phyloP scores from a whole-genome alignment of 495 filamentous ascomycete species.

The Articulospora tetracladia region DNA sequence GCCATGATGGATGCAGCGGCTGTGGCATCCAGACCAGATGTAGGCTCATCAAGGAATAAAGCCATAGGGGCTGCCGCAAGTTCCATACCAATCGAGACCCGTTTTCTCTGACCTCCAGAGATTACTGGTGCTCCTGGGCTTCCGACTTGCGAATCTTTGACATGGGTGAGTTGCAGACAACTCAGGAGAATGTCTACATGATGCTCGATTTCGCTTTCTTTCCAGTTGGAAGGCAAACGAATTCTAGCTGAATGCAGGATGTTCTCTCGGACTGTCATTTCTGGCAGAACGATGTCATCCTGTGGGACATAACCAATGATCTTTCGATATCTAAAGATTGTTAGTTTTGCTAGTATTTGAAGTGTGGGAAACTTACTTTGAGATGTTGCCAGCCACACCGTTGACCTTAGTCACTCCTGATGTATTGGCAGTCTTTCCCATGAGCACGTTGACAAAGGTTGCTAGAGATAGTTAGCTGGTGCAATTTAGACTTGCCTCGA shows the following conservation, averaged over 20 bases:
- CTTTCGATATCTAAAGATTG: slow-evolving; percentile 40
- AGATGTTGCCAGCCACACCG: slow-evolving; percentile 38
- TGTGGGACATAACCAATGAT: slow-evolving; percentile 56
- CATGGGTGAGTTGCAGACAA: slow-evolving; percentile 71
- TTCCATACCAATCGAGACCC: slow-evolving; percentile 86
- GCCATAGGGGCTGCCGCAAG: slow-evolving; percentile 80
- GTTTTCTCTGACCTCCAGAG: slow-evolving; percentile 81
- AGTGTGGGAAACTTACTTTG: slow-evolving; percentile 12
- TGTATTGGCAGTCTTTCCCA: slow-evolving; percentile 44
- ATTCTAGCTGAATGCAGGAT: slow-evolving; percentile 62
- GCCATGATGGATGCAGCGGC: slow-evolving; percentile 83
- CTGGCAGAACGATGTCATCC: slow-evolving; percentile 67
- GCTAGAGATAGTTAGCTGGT: slow-evolving; percentile 7
- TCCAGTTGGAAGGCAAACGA: slow-evolving; percentile 62
- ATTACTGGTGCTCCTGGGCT: slow-evolving; percentile 67
- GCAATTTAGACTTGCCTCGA: slow-evolving; percentile 21
- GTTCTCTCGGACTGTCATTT: slow-evolving; percentile 68
- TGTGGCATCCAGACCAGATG: slow-evolving; percentile 79
- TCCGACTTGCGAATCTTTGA: slow-evolving; percentile 66
- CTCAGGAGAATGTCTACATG: slow-evolving; percentile 64
- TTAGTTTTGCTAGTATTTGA: not conserved
- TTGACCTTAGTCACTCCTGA: slow-evolving; percentile 43
- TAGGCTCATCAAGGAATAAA: slow-evolving; percentile 91
- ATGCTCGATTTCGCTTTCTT: slow-evolving; percentile 54
- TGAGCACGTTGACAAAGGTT: slow-evolving; percentile 50